A percentile compares a stretch with the other conserved stretches of the same genome.
Conservation (phyloP, 257 asterid species). For the Nicotiana undulata region DNA sequence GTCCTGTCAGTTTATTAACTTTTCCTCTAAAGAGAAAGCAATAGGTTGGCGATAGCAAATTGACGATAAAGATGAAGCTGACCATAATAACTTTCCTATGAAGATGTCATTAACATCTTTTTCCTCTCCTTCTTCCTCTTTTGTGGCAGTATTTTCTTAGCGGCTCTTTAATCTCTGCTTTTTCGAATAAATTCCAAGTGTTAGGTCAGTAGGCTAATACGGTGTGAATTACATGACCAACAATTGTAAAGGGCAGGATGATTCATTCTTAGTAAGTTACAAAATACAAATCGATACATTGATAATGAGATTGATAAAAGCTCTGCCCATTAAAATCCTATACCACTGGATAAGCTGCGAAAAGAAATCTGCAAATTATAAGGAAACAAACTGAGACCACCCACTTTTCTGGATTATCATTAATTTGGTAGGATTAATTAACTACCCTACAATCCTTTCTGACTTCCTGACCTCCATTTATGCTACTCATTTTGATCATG, state of each 20-base stretch:
- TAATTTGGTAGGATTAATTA: constrained; percentile 7
- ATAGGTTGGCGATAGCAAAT: too few species aligned
- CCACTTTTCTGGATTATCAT: neutral
- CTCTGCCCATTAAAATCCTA: neutral
- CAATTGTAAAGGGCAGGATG: neutral
- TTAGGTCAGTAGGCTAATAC: too few species aligned
- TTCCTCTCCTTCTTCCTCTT: too few species aligned
- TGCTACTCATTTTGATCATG: constrained; percentile 87
- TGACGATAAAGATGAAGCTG: too few species aligned
- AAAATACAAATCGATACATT: neutral
- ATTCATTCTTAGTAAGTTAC: neutral
- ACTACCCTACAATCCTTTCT: constrained; percentile 66
- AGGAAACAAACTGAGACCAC: neutral
- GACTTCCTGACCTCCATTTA: constrained; percentile 70
- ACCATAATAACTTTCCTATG: too few species aligned
- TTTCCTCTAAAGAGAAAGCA: too few species aligned
- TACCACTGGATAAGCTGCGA: neutral
- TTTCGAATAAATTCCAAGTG: too few species aligned
- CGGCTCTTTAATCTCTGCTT: too few species aligned
- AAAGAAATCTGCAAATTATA: neutral
- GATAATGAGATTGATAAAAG: neutral
- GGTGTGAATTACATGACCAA: neutral
- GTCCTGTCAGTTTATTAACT: too few species aligned
- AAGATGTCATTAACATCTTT: too few species aligned
- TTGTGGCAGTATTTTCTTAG: too few species aligned